Conservation (phyloP, 2,329 filamentous ascomycete genomes). For the Ceratocystis ficicola region DNA sequence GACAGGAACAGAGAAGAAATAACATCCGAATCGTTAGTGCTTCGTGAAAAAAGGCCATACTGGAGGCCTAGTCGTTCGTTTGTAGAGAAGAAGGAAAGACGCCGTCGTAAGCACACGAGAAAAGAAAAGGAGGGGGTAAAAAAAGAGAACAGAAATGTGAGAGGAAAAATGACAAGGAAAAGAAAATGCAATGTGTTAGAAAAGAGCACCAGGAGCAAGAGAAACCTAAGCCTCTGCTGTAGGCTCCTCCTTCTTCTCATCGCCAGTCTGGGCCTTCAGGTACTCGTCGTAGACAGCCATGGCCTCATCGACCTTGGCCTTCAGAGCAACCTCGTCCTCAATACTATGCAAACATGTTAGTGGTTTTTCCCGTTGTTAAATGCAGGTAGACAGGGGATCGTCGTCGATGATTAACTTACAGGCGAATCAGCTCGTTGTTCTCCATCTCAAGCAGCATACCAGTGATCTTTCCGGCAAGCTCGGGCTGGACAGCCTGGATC, state of each 20-base stretch:
- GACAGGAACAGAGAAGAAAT: slow-evolving; percentile 6
- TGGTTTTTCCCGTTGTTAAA: slow-evolving; percentile 23
- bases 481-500: slow-evolving; percentile 87
- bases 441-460: slow-evolving; percentile 99
- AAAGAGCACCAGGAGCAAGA: slow-evolving; percentile 24
- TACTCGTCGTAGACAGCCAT: slow-evolving; percentile 97
- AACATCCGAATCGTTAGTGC: slow-evolving; percentile 17
- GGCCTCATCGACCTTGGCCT: slow-evolving; percentile 93
- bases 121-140: background rate
- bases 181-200: slow-evolving; percentile 15
- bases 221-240: slow-evolving; percentile 33
- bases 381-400: background rate
- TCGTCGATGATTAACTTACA: slow-evolving; percentile 54
- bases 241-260: slow-evolving; percentile 39
- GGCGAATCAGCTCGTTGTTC: slow-evolving; percentile 79
- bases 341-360: slow-evolving; percentile 46
- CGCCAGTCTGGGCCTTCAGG: slow-evolving; percentile 64
- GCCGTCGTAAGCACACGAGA: slow-evolving; percentile 12
- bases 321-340: slow-evolving; percentile 76
- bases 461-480: slow-evolving; percentile 97
- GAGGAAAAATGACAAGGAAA: slow-evolving; percentile 8
- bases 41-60: slow-evolving; percentile 14
- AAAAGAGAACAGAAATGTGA: slow-evolving; percentile 12
- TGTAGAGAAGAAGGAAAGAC: slow-evolving; percentile 13
- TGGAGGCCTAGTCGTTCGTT: slow-evolving; percentile 15